A percentile compares a stretch with the other conserved stretches of the same genome.
Conservation (phyloP, 768 basidiomycete genomes). For the Macrolepiota fuliginosa region DNA sequence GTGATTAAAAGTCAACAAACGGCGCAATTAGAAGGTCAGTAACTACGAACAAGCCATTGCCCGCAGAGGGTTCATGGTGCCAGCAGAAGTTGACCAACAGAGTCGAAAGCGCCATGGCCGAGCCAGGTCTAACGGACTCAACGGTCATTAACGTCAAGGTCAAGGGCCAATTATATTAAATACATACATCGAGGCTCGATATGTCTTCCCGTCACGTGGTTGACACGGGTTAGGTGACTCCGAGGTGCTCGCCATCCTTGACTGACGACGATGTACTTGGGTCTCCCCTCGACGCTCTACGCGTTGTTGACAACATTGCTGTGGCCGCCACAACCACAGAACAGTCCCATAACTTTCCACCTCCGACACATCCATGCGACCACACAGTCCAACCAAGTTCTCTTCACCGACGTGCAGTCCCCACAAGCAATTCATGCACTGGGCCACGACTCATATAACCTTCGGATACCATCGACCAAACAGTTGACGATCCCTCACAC, state of each 20-base stretch:
- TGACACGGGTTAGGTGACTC: not conserved
- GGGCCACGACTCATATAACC: conserved; percentile 27
- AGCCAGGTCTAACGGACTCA: too few relatives aligned
- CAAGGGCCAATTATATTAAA: too few relatives aligned
- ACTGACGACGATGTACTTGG: conserved; percentile 26
- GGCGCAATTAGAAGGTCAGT: not conserved
- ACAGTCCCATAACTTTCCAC: conserved; percentile 46
- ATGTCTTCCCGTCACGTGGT: not conserved
- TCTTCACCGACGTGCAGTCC: conserved; percentile 52
- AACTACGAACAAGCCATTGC: not conserved
- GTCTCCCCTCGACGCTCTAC: conserved; percentile 40
- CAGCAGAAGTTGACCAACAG: not conserved
- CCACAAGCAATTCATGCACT: conserved; percentile 14
- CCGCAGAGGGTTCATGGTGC: not conserved
- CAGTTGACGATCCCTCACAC: conserved; percentile 43
- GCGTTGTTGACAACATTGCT: conserved; percentile 40
- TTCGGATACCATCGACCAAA: conserved; percentile 40
- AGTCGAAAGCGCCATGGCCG: not conserved
- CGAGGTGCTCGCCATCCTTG: not conserved
- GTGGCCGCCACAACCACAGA: conserved; percentile 32
- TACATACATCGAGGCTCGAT: too few relatives aligned
- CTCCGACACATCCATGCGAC: conserved; percentile 66
- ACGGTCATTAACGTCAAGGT: too few relatives aligned
- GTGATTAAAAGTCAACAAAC: not conserved
- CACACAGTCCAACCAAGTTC: conserved; percentile 48